These are phyloP conservation scores for Trichosporon coremiiforme DNA, from an alignment of 1,284 basidiomycete genomes.

Conservation along the genomic window DNA sequence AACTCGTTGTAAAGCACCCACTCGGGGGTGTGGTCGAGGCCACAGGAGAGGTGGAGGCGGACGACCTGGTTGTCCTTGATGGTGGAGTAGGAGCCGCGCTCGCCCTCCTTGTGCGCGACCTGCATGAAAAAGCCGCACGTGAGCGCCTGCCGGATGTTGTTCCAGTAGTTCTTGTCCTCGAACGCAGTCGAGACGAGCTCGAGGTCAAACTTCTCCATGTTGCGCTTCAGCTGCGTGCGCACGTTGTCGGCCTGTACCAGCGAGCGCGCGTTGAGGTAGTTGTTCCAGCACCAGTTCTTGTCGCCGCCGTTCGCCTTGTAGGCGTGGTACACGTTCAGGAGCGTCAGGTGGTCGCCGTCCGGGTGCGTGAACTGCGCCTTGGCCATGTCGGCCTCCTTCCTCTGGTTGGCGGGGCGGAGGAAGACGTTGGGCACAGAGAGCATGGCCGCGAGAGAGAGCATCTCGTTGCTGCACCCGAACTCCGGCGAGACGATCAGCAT, in stretches of 20 bases:
- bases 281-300: constrained; percentile 88
- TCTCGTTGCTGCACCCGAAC: constrained; percentile 95
- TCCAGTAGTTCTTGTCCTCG: constrained; percentile 77
- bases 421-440: constrained; percentile 90
- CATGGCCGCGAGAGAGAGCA: constrained; percentile 94
- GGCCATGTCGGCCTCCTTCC: constrained; percentile 88
- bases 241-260: constrained; percentile 94
- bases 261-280: constrained; percentile 83
- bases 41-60: constrained; percentile 89
- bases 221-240: constrained; percentile 84
- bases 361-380: constrained; percentile 87
- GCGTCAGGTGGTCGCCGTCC: constrained; percentile 91
- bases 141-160: constrained; percentile 79
- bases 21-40: constrained; percentile 88
- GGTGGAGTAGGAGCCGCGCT: constrained; percentile 80
- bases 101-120: constrained; percentile 92
- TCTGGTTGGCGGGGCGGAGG: constrained; percentile 82
- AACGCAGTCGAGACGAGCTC: constrained; percentile 72
- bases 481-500: constrained; percentile 93
- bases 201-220: constrained; percentile 88
- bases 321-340: constrained; percentile 94
- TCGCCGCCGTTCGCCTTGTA: constrained; percentile 81
- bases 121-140: constrained; percentile 99
- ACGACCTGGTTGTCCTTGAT: constrained; percentile 94
- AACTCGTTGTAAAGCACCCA: constrained; percentile 99